A percentile compares a stretch with the other conserved stretches of the same genome.
phyloP scores from a whole-genome alignment of 495 filamentous ascomycete species.

The Penicillium paradoxum region DNA sequence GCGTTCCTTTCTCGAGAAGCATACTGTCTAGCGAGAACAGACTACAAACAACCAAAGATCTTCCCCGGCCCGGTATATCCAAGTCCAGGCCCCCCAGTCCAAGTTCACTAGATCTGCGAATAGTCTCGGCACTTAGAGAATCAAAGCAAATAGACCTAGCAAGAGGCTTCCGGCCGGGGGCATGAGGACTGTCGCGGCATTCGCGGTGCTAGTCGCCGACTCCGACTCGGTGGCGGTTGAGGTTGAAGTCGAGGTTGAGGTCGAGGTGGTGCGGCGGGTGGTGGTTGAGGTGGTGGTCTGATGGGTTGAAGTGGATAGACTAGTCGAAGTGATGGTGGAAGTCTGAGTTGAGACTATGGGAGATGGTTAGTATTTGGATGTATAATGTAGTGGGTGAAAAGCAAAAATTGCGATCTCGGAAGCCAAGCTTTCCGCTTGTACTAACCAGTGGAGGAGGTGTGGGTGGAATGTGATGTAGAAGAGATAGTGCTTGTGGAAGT shows the following conservation, averaged over 20 bases:
- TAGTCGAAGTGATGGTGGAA: conserved; percentile 1
- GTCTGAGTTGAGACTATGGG: not conserved
- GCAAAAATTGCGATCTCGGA: conserved; percentile 1
- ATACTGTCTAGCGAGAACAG: not conserved
- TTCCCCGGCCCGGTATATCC: too few species aligned
- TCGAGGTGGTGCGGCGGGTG: conserved; percentile 11
- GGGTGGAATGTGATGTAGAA: conserved; percentile 6
- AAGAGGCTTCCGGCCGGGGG: conserved; percentile 31
- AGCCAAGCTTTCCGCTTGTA: conserved; percentile 3
- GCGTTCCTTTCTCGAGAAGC: not conserved
- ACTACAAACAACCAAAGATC: not conserved
- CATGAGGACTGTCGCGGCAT: conserved; percentile 17
- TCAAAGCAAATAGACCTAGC: conserved; percentile 20
- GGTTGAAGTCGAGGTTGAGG: conserved; percentile 11
- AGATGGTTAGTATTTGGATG: not conserved
- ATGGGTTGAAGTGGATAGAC: not conserved
- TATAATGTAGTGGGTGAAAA: not conserved
- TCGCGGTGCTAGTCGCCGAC: conserved; percentile 14
- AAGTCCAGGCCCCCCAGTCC: too few species aligned
- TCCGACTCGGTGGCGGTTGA: conserved; percentile 14
- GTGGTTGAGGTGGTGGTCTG: conserved; percentile 11
- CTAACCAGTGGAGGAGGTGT: conserved; percentile 7
- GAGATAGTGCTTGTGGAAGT: conserved; percentile 13
- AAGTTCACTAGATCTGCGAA: too few species aligned
- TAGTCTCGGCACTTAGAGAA: too few species aligned